Base-by-base conservation (phyloP, 768 basidiomycete genomes). In the Russula brevipes region DNA sequence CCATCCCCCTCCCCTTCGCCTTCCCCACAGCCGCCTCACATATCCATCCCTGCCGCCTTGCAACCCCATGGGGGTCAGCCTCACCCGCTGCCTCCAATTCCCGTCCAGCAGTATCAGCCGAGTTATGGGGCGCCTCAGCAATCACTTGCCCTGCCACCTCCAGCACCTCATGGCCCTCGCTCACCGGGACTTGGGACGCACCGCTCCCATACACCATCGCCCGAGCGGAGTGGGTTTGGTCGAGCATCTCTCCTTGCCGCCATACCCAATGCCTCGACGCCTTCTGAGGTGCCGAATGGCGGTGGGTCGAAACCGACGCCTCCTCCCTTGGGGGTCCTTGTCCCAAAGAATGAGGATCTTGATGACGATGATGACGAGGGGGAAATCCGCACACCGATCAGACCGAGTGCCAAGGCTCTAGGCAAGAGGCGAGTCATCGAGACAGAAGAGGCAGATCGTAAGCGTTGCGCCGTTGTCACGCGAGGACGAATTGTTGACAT, bases 361-460 rank as follows among this genome's bases (percentile, higher is more conserved):
- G 42, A 59, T 8, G 49, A 45, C 11, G 64, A 68, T 11, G 70
- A 68, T 16, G 70, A 61, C 5, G 77, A 79, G 16, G 75, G 73
- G 5, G 70, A 77, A 4, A 57, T 70, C 14, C 64, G 58, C 54
- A 73, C 76, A 14, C 82, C 81, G n/a, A 69, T 79, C 11, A 79
- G 80, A 66, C 94, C 90, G 0, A 94, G 91, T 72, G 88, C 83
- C 41, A 97, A 95, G 72, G 92, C 94, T 4, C 80, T 94, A 2
- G 94, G 94, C 17, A 97, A 96, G 76, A 81, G 90, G 68, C 81
- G 78, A 68, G 82, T 86, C 16, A 73, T 85, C 9, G 83, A 83
- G 47, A 72, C 74, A 42, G 82, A 84, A 54, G 78, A 77, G 9
- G 63, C 73, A 33, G 82, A 82, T 41, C 75, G 82, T 82, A 67